Conservation (phyloP, 345 rosid species). For the Melaleuca quinquenervia region DNA sequence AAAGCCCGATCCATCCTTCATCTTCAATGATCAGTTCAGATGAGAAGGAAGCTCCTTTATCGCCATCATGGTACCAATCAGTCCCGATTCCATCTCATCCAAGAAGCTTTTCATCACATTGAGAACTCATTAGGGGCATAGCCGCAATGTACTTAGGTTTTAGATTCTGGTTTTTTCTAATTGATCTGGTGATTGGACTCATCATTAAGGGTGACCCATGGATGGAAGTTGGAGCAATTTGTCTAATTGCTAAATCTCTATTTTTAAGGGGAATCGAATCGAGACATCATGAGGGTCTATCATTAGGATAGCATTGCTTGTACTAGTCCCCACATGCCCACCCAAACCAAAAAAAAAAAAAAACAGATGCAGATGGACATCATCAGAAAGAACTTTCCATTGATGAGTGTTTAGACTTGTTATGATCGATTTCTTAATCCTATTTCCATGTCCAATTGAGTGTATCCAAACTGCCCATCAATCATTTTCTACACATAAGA, state of each 20-base stretch:
- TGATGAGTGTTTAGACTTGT: background rate
- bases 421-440: background rate
- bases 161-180: background rate
- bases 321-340: background rate
- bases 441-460: background rate
- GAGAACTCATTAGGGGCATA: background rate
- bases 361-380: background rate
- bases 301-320: background rate
- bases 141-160: background rate
- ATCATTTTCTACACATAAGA: background rate
- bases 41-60: background rate
- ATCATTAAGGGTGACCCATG: background rate
- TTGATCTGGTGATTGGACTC: background rate
- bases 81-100: background rate
- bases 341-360: background rate
- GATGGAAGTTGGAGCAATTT: background rate
- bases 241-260: background rate
- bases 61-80: background rate
- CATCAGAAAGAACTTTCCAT: background rate
- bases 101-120: background rate
- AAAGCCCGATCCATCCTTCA: background rate
- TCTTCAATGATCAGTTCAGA: conserved; percentile 3
- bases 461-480: background rate
- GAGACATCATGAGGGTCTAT: background rate
- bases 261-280: background rate